Evolutionary conservation across 805 yeast species (phyloP).

Genomic region (Yamadazyma scolyti): DNA sequence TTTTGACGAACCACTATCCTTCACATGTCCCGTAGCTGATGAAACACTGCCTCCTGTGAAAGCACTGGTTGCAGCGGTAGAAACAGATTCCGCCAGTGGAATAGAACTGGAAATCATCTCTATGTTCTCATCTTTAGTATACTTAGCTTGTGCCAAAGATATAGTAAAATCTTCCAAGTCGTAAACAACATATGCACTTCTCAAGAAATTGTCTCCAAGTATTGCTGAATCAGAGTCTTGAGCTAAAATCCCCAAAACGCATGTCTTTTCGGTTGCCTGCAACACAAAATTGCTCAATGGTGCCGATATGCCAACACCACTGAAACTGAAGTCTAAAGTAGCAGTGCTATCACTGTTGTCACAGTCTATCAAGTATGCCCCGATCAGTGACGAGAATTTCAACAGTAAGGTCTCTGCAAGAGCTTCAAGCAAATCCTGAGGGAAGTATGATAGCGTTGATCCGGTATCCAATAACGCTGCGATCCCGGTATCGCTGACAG

Average conservation of each 20-base stretch:
- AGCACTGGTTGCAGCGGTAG: conserved; percentile 44
- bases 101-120: conserved; percentile 38
- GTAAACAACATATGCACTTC: conserved; percentile 62
- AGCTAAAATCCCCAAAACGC: conserved; percentile 25
- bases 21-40: too few relatives aligned
- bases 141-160: conserved; percentile 43
- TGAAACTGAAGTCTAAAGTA: conserved; percentile 47
- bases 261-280: conserved; percentile 11
- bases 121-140: conserved; percentile 34
- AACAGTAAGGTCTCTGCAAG: conserved; percentile 41
- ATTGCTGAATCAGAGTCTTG: conserved; percentile 24
- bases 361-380: conserved; percentile 49
- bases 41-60: conserved; percentile 9
- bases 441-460: conserved; percentile 40
- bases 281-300: conserved; percentile 37
- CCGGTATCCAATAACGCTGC: conserved; percentile 34
- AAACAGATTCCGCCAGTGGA: conserved; percentile 33
- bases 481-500: conserved; percentile 16
- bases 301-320: conserved; percentile 52
- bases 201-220: conserved; percentile 64
- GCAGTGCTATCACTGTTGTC: conserved; percentile 13
- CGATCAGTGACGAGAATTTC: conserved; percentile 33
- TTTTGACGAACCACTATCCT: too few relatives aligned
- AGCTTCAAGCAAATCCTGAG: conserved; percentile 27
- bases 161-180: conserved; percentile 56